phyloP scores from a whole-genome alignment of 352 stramenopile species.

The Peronospora destructor region DNA sequence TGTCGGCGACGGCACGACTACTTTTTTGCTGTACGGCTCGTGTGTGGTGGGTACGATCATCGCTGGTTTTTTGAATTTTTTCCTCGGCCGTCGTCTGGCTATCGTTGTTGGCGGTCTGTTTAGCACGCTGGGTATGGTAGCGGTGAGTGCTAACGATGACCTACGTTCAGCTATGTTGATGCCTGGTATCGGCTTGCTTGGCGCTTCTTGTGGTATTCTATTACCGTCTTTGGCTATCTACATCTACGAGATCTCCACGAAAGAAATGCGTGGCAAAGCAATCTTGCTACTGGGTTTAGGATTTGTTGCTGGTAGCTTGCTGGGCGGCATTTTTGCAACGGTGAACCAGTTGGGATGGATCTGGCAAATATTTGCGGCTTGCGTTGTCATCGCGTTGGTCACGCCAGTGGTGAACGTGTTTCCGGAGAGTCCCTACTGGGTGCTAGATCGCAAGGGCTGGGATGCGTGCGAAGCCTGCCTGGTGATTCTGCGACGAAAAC shows the following conservation, averaged over 20 bases:
- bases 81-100: slow-evolving; percentile 51
- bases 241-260: slow-evolving; percentile 76
- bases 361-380: slow-evolving; percentile 63
- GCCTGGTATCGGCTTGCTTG: slow-evolving; percentile 54
- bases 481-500: slow-evolving; percentile 57
- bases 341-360: slow-evolving; percentile 67
- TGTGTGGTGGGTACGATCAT: slow-evolving; percentile 48
- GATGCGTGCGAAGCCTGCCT: slow-evolving; percentile 64
- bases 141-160: slow-evolving; percentile 47
- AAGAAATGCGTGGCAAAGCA: slow-evolving; percentile 66
- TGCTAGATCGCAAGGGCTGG: slow-evolving; percentile 57
- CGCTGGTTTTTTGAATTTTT: slow-evolving; percentile 46
- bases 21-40: slow-evolving; percentile 47
- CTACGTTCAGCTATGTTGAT: slow-evolving; percentile 43
- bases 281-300: slow-evolving; percentile 59
- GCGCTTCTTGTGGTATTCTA: slow-evolving; percentile 50
- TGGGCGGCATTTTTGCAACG: slow-evolving; percentile 45
- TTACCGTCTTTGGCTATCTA: slow-evolving; percentile 66
- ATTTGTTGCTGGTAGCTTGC: slow-evolving; percentile 52
- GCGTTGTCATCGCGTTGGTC: slow-evolving; percentile 58
- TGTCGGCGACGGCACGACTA: slow-evolving; percentile 47
- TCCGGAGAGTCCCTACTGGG: slow-evolving; percentile 72
- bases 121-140: slow-evolving; percentile 59
- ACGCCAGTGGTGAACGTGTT: slow-evolving; percentile 68
- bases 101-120: slow-evolving; percentile 60